Evolutionary conservation across 2,329 filamentous ascomycete species (phyloP).

Genomic region (Onygenales sp.): DNA sequence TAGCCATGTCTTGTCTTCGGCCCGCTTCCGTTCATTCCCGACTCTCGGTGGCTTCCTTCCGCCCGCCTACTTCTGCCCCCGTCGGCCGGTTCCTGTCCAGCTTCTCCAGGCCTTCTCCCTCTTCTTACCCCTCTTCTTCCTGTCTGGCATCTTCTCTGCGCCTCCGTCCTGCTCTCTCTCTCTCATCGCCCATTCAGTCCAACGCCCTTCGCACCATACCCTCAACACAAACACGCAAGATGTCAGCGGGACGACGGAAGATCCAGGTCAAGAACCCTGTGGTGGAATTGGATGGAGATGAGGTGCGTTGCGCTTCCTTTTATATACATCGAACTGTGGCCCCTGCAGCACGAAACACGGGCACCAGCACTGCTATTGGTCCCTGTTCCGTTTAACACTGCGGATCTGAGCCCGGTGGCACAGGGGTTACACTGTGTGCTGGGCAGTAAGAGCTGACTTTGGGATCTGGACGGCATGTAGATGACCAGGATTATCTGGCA

Average conservation of each 20-base stretch:
- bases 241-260: constrained; percentile 53
- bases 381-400: too few relatives aligned
- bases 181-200: constrained; percentile 17
- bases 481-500: constrained; percentile 99
- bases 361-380: too few relatives aligned
- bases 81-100: constrained; percentile 5
- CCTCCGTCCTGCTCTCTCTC: constrained; percentile 5
- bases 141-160: constrained; percentile 17
- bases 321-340: constrained; percentile 10
- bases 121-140: constrained; percentile 15
- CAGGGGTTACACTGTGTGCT: too few relatives aligned
- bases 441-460: not conserved
- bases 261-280: constrained; percentile 99
- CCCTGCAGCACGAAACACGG: too few relatives aligned
- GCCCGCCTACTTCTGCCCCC: constrained; percentile 8
- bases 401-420: too few relatives aligned
- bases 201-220: constrained; percentile 6
- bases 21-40: constrained; percentile 31
- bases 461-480: constrained; percentile 30
- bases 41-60: constrained; percentile 19
- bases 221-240: constrained; percentile 32
- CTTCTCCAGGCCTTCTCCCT: constrained; percentile 7
- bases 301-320: constrained; percentile 29
- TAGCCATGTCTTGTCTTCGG: constrained; percentile 28
- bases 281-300: constrained; percentile 88